Base-by-base conservation (phyloP, 2,329 filamentous ascomycete species). In the Phoma sp. region DNA sequence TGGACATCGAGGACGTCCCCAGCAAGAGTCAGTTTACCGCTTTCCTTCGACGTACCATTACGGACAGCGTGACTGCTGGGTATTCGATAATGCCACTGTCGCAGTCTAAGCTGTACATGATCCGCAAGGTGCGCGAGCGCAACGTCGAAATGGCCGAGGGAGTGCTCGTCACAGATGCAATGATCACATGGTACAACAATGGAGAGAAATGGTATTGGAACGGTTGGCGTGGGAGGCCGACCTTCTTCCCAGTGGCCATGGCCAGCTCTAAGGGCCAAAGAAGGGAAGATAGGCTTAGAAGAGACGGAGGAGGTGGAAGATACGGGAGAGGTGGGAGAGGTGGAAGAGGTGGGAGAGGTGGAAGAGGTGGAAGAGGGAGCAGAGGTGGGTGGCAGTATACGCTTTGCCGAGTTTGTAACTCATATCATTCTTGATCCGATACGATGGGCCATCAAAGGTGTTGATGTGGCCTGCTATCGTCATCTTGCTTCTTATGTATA, bases 1-100 rank as follows among this genome's bases (percentile, higher is more conserved):
- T 83, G 78, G 78, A 77, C 4, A 60, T 83, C 3, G 45, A 47
- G 3, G 2, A 56, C 1, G 42, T 62, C n/a, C 62, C 65, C 0
- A 50, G 49, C 10, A 64, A 62, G 49, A 47, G 47, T 1, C 25
- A 65, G 12, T 69, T 72, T 36, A 62, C 59, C 1, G 30, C 57
- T 1, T 69, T 68, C 29, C 51, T 72, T 14, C 61, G 61, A 14
- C 57, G 60, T 2, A 66, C 61, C 3, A 61, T 72, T 15, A 52
- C n/a, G 10, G 62, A 67, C 12, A 71, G 67, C 32, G 58, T 67
- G 4, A 28, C 50, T 4, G 53, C 48, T 10, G 66, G 66, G 2
- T 72, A 69, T 18, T 72, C 69, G 1, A 21, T 30, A 5, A 60
- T 62, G 58, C 64, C 63, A 1, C 40, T 69, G 46, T 59, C 55